Evolutionary conservation across 192 early-diverging fungal genomes (phyloP).

Genomic region (Kappamyces sp.): DNA sequence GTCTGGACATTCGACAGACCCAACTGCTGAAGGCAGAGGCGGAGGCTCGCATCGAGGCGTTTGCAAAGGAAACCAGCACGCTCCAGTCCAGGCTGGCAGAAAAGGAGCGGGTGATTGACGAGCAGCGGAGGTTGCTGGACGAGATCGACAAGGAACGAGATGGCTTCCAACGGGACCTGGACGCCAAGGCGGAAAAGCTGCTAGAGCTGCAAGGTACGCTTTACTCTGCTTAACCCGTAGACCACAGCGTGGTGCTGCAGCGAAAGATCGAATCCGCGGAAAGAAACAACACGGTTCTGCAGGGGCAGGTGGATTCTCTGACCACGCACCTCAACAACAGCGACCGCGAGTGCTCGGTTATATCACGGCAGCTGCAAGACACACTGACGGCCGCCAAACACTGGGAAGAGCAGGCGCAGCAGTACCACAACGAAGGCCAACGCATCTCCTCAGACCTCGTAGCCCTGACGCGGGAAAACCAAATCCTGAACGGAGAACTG

Average conservation of each 20-base stretch:
- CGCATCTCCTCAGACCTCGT: constrained; percentile 29
- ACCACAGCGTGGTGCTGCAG: constrained; percentile 4
- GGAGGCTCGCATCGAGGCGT: no score
- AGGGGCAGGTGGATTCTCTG: constrained; percentile 28
- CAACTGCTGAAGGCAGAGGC: no score
- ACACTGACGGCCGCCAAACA: neutral
- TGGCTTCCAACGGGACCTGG: constrained; percentile 27
- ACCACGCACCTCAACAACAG: constrained; percentile 33
- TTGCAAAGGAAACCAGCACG: no score
- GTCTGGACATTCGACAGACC: no score
- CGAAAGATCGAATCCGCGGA: constrained; percentile 15
- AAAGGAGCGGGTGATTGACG: constrained; percentile 17
- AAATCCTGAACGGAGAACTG: constrained; percentile 35
- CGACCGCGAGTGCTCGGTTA: constrained; percentile 19
- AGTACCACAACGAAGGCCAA: constrained; percentile 18
- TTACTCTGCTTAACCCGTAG: neutral
- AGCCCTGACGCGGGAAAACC: constrained; percentile 43
- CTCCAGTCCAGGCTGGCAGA: constrained; percentile 4
- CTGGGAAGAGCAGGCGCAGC: constrained; percentile 5
- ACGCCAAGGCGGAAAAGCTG: constrained; percentile 28
- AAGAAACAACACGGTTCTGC: constrained; percentile 18
- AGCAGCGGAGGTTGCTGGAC: constrained; percentile 29
- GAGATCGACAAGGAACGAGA: constrained; percentile 42
- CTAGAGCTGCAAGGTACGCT: constrained; percentile 23
- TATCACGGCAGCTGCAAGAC: constrained; percentile 18